Evolutionary conservation across 2,329 filamentous ascomycete species (phyloP).

Genomic region (Hirsutella rhossiliensis): DNA sequence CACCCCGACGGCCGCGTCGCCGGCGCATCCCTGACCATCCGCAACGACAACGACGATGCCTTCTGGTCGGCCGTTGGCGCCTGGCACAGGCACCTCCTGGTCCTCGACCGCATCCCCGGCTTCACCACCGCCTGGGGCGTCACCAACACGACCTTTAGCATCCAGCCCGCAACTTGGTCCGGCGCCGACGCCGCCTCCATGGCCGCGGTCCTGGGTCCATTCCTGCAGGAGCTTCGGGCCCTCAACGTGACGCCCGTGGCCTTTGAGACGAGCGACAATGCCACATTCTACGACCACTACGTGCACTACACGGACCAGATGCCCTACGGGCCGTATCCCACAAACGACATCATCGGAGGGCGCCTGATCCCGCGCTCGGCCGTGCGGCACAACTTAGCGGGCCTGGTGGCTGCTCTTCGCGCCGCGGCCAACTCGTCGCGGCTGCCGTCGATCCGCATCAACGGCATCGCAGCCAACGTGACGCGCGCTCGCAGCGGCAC

Average conservation of each 20-base stretch:
- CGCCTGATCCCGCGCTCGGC: constrained; percentile 21
- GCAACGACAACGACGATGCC: constrained; percentile 13
- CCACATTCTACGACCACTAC: constrained; percentile 21
- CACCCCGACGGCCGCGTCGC: constrained; percentile 30
- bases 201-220: no score
- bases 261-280: neutral
- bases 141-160: no score
- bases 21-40: constrained; percentile 31
- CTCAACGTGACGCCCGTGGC: no score
- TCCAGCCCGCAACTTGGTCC: no score
- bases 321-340: constrained; percentile 11
- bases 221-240: no score
- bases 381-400: no score
- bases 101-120: neutral
- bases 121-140: no score
- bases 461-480: neutral
- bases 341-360: constrained; percentile 25
- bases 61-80: neutral
- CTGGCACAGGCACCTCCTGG: neutral
- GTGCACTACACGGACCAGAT: constrained; percentile 27
- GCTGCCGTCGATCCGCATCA: neutral
- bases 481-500: no score
- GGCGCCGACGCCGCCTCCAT: no score
- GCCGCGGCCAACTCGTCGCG: neutral
- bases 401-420: no score